phyloP scores from a whole-genome alignment of 805 yeast species.

The Starmerella potacharoeniae region DNA sequence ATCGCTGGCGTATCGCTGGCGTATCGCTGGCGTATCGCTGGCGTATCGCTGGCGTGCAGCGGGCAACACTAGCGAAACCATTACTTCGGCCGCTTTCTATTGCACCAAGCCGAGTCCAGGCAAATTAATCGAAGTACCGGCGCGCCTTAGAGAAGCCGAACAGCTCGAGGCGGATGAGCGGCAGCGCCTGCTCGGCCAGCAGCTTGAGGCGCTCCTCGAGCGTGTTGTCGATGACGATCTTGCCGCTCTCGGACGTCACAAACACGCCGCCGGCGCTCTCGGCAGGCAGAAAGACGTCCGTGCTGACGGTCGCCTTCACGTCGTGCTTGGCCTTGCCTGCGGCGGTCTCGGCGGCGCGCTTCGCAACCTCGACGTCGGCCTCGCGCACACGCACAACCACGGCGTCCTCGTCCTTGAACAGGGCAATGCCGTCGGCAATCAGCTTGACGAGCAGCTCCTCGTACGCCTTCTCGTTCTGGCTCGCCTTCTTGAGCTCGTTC shows the following conservation, averaged over 20 bases:
- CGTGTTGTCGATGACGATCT: constrained; percentile 84
- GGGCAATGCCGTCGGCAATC: constrained; percentile 56
- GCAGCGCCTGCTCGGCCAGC: constrained; percentile 73
- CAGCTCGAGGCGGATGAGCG: constrained; percentile 81
- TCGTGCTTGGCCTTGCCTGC: constrained; percentile 51
- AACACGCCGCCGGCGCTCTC: constrained; percentile 78
- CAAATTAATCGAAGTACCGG: constrained; percentile 69
- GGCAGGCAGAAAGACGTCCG: constrained; percentile 52
- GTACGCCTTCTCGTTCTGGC: constrained; percentile 49
- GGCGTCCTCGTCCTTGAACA: constrained; percentile 62
- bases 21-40: too few species aligned
- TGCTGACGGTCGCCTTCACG: constrained; percentile 41
- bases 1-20: too few species aligned
- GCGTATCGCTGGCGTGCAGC: too few species aligned
- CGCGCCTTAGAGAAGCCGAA: constrained; percentile 64
- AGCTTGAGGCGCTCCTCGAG: constrained; percentile 85
- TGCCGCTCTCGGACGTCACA: constrained; percentile 57
- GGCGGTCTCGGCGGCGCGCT: constrained; percentile 52
- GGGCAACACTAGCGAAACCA: too few species aligned
- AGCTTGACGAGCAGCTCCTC: constrained; percentile 60
- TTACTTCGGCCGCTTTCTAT: background rate
- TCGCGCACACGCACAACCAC: constrained; percentile 51
- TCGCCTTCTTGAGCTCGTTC: constrained; percentile 44
- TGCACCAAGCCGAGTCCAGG: background rate
- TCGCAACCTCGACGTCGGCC: constrained; percentile 48